Percentiles rank a stretch among this genome's conserved stretches.
Conservation (phyloP, 208 protist species). For the Crithidia mellificae region DNA sequence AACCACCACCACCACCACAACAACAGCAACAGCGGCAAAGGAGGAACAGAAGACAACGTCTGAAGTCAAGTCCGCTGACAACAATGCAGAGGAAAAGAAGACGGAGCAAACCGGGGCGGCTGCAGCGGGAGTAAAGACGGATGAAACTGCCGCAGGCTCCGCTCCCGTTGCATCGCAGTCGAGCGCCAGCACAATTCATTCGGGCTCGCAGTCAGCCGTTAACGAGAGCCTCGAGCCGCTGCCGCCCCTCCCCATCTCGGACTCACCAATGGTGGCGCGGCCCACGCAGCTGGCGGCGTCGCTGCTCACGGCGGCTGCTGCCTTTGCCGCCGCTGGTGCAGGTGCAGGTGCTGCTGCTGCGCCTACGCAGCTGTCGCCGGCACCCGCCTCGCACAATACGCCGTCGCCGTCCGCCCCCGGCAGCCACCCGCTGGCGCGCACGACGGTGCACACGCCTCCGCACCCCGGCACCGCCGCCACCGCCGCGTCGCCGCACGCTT, state of each 20-base stretch:
- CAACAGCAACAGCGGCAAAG: not conserved
- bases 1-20: not conserved
- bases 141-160: not conserved
- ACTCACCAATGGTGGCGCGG: not conserved
- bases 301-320: not conserved
- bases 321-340: not conserved
- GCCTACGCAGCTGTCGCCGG: not conserved
- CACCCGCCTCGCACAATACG: not conserved
- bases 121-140: not conserved
- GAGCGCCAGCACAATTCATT: conserved; percentile 5
- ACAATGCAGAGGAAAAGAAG: not conserved
- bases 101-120: not conserved
- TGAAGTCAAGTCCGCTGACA: not conserved
- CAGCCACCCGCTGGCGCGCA: not conserved
- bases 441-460: conserved; percentile 13
- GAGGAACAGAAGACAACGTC: not conserved
- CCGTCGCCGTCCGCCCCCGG: not conserved
- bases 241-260: not conserved
- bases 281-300: conserved; percentile 1
- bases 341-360: not conserved
- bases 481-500: not conserved
- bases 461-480: not conserved
- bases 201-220: not conserved
- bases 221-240: not conserved
- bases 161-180: not conserved